phyloP scores from a whole-genome alignment of 2,329 filamentous ascomycete genomes.

The Alternaria longipes region DNA sequence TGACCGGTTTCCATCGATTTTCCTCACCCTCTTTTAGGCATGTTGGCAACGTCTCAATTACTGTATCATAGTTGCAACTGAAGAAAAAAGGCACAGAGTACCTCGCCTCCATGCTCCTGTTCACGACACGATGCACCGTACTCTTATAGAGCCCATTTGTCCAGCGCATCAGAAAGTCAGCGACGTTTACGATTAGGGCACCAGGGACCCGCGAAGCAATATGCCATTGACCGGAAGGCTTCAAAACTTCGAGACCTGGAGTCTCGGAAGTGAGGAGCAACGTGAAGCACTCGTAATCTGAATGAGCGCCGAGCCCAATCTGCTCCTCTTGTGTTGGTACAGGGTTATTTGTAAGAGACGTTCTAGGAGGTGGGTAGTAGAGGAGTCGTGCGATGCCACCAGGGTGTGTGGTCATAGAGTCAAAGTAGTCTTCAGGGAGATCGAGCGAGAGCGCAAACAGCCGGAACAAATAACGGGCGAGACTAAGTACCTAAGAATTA shows the following conservation, averaged over 20 bases:
- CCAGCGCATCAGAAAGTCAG: conserved; percentile 61
- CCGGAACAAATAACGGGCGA: conserved; percentile 53
- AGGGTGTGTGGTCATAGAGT: conserved; percentile 52
- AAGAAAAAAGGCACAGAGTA: conserved; percentile 62
- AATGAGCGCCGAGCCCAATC: conserved; percentile 53
- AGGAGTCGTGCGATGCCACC: conserved; percentile 54
- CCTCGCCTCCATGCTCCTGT: conserved; percentile 50
- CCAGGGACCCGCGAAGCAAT: conserved; percentile 51
- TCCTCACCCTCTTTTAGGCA: conserved; percentile 47
- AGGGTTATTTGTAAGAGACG: conserved; percentile 18
- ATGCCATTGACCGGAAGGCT: conserved; percentile 43
- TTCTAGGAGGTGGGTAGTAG: conserved; percentile 50
- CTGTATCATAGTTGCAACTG: conserved; percentile 53
- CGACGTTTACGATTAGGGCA: conserved; percentile 63
- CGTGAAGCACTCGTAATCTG: conserved; percentile 48
- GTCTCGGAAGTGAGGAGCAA: conserved; percentile 42
- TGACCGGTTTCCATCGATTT: conserved; percentile 48
- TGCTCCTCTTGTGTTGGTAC: conserved; percentile 26
- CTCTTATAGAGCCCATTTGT: conserved; percentile 61
- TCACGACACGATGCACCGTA: conserved; percentile 61
- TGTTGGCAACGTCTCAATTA: conserved; percentile 52
- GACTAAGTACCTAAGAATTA: conserved; percentile 40
- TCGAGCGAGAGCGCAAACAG: conserved; percentile 53
- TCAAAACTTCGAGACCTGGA: conserved; percentile 47
- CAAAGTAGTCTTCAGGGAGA: conserved; percentile 53